Evolutionary conservation across 805 yeast species (phyloP).

Genomic region (Hanseniaspora mollemarum): DNA sequence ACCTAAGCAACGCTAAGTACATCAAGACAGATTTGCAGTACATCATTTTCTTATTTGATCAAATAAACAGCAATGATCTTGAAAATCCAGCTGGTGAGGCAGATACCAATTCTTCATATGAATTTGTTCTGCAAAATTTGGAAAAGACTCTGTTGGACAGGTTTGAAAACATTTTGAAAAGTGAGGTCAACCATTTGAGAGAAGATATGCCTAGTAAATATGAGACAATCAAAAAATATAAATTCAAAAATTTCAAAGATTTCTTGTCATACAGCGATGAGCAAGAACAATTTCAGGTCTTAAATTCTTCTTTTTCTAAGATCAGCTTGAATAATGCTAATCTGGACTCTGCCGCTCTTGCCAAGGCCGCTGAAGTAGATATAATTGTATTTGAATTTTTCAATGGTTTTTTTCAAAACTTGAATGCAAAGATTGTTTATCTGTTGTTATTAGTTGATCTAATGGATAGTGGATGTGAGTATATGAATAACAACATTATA

Average conservation of each 20-base stretch:
- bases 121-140: background rate
- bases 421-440: background rate
- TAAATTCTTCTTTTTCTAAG: background rate
- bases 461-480: background rate
- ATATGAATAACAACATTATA: background rate
- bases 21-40: background rate
- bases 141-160: background rate
- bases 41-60: background rate
- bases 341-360: background rate
- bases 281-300: background rate
- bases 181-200: conserved; percentile 3
- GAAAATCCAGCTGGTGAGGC: background rate
- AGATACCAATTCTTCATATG: background rate
- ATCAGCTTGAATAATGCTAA: background rate
- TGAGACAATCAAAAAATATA: conserved; percentile 10
- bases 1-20: background rate
- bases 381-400: conserved; percentile 6
- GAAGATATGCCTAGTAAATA: conserved; percentile 1
- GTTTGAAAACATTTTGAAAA: background rate
- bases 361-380: background rate
- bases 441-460: background rate
- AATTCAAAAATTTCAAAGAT: conserved; percentile 9
- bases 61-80: background rate
- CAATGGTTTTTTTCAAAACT: background rate
- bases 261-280: background rate